Percentiles rank a stretch among this genome's conserved stretches.
Evolutionary conservation across 352 stramenopile genomes (phyloP).

Genomic region (Albugo candida): DNA sequence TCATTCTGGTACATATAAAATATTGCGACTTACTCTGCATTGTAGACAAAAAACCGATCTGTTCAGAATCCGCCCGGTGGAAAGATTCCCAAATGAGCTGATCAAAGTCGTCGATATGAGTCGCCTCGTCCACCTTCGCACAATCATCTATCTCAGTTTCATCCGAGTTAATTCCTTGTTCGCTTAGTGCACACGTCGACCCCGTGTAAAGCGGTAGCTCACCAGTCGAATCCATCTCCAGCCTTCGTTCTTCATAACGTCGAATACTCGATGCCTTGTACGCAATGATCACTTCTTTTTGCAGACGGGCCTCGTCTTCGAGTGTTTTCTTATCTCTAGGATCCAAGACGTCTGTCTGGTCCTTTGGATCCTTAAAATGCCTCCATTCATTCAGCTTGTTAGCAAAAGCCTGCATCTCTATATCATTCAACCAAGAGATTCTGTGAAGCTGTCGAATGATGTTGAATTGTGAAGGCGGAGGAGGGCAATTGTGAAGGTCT

Average conservation of each 20-base stretch:
- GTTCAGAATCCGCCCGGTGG: conserved; percentile 18
- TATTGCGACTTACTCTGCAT: conserved; percentile 22
- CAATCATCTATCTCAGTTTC: conserved; percentile 17
- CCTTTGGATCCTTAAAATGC: conserved; percentile 34
- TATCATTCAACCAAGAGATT: conserved; percentile 17
- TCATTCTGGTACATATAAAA: no score
- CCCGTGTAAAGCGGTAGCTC: conserved; percentile 14
- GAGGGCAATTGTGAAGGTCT: conserved; percentile 3
- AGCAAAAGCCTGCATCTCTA: conserved; percentile 20
- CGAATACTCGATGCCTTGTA: conserved; percentile 38
- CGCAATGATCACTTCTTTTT: conserved; percentile 45
- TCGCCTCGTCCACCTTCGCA: conserved; percentile 14
- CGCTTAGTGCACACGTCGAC: conserved; percentile 21
- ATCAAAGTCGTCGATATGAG: conserved; percentile 36
- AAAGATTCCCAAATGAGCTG: conserved; percentile 50
- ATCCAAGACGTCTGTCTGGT: conserved; percentile 44
- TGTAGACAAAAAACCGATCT: conserved; percentile 21
- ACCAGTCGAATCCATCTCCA: conserved; percentile 9
- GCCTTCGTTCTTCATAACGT: conserved; percentile 28
- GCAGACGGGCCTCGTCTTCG: conserved; percentile 24
- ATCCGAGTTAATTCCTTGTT: conserved; percentile 14
- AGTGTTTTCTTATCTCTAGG: conserved; percentile 26
- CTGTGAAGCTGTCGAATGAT: conserved; percentile 25
- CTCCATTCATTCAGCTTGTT: conserved; percentile 18
- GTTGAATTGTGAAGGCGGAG: conserved; percentile 15